Conservation (phyloP, 805 yeast genomes). For the Candida ovalis region DNA sequence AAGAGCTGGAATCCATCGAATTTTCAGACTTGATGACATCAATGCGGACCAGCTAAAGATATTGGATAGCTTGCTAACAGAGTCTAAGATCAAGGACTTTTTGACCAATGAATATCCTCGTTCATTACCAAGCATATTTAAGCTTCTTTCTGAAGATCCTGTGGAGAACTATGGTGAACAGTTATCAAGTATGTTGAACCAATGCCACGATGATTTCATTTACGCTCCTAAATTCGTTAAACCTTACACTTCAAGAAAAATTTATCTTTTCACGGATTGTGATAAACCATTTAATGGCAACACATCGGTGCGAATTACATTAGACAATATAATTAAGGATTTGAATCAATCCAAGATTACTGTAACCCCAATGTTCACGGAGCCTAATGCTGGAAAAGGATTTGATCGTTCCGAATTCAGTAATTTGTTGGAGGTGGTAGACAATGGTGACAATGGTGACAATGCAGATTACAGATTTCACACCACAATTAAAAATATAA, state of each 20-base stretch:
- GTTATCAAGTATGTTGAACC: slow-evolving; percentile 43
- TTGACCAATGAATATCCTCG: slow-evolving; percentile 6
- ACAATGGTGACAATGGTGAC: slow-evolving; percentile 8
- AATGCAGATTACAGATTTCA: slow-evolving; percentile 10
- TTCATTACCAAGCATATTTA: slow-evolving; percentile 26
- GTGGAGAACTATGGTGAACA: slow-evolving; percentile 29
- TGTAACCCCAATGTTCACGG: slow-evolving; percentile 63
- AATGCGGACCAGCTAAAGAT: slow-evolving; percentile 55
- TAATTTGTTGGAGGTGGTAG: slow-evolving; percentile 13
- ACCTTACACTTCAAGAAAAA: slow-evolving; percentile 50
- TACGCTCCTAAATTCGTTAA: slow-evolving; percentile 36
- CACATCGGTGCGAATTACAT: slow-evolving; percentile 38
- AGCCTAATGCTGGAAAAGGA: slow-evolving; percentile 22
- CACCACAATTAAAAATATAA: slow-evolving; percentile 40
- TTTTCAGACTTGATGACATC: slow-evolving; percentile 52
- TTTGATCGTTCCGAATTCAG: slow-evolving; percentile 48
- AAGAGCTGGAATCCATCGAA: slow-evolving; percentile 38
- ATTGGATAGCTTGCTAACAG: slow-evolving; percentile 48
- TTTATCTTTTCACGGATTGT: slow-evolving; percentile 72
- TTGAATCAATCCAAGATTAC: slow-evolving; percentile 49
- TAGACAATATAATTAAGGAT: slow-evolving; percentile 59
- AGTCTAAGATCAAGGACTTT: slow-evolving; percentile 22
- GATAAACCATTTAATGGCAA: slow-evolving; percentile 56
- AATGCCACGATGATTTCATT: slow-evolving; percentile 53
- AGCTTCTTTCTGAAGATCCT: slow-evolving; percentile 19